Conservation (phyloP, 2,329 filamentous ascomycete species). For the Aspergillus sp. region DNA sequence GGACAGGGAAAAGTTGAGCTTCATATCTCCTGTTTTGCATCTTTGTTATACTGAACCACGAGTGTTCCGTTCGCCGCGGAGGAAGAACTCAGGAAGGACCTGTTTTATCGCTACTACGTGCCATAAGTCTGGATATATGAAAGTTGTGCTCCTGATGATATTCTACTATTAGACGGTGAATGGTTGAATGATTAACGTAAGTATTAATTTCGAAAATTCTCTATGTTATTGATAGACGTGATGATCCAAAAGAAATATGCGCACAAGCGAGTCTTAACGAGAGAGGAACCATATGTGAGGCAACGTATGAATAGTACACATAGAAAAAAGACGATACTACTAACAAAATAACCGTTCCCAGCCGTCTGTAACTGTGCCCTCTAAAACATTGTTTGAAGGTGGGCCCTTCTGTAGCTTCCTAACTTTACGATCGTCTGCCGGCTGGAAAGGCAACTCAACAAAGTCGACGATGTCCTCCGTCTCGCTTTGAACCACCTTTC, state of each 20-base stretch:
- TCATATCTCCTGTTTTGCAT: conserved; percentile 2
- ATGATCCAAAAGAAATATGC: neutral
- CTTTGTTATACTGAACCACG: neutral
- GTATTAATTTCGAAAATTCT: neutral
- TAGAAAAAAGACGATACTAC: neutral
- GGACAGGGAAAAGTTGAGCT: neutral
- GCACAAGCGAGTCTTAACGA: neutral
- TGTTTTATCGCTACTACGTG: neutral
- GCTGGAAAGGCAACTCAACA: neutral
- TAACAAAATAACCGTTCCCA: neutral
- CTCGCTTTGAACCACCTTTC: neutral
- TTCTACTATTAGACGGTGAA: neutral
- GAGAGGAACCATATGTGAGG: neutral
- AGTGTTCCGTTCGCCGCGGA: neutral
- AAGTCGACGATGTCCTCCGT: neutral
- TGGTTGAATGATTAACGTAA: neutral
- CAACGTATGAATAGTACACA: neutral
- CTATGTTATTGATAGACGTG: neutral
- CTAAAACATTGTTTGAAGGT: neutral
- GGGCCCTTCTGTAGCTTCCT: neutral
- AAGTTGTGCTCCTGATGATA: neutral
- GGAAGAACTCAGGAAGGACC: neutral
- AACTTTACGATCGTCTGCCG: neutral
- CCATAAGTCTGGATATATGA: neutral
- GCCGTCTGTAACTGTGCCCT: neutral